These are phyloP conservation scores for Fusarium praegraminearum DNA, from an alignment of 2,329 filamentous ascomycete species.

Conservation along the genomic window DNA sequence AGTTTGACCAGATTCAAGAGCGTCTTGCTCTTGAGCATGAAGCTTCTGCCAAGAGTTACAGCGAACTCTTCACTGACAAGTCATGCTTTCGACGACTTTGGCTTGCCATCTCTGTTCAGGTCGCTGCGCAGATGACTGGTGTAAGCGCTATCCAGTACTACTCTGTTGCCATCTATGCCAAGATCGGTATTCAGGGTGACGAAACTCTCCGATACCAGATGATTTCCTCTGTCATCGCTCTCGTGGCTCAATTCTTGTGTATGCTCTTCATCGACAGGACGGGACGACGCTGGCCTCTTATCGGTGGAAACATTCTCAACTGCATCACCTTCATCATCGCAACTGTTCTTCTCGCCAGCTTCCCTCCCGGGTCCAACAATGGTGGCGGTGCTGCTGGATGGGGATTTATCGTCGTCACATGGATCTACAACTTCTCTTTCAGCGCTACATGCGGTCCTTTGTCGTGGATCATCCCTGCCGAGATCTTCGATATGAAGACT, in stretches of 20 bases:
- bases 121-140: slow-evolving; percentile 81
- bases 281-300: slow-evolving; percentile 79
- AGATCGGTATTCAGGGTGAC: slow-evolving; percentile 75
- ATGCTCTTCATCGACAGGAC: slow-evolving; percentile 76
- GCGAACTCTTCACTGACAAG: slow-evolving; percentile 71
- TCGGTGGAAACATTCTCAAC: slow-evolving; percentile 78
- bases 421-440: slow-evolving; percentile 34
- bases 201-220: slow-evolving; percentile 80
- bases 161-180: slow-evolving; percentile 72
- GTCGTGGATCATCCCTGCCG: slow-evolving; percentile 68
- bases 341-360: slow-evolving; percentile 63
- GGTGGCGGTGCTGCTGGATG: slow-evolving; percentile 67
- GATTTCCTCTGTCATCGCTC: slow-evolving; percentile 77
- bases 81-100: slow-evolving; percentile 79
- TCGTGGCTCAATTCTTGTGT: slow-evolving; percentile 75
- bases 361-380: slow-evolving; percentile 62
- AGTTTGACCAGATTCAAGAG: slow-evolving; percentile 78
- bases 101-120: slow-evolving; percentile 76
- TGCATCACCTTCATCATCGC: slow-evolving; percentile 79
- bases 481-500: slow-evolving; percentile 81
- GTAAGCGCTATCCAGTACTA: slow-evolving; percentile 82
- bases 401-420: slow-evolving; percentile 53
- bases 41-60: slow-evolving; percentile 72
- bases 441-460: slow-evolving; percentile 28
- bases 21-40: slow-evolving; percentile 73